These are phyloP conservation scores for Aegilops speltoides DNA, from an alignment of 176 grass and related monocot species.

Conservation along the genomic window DNA sequence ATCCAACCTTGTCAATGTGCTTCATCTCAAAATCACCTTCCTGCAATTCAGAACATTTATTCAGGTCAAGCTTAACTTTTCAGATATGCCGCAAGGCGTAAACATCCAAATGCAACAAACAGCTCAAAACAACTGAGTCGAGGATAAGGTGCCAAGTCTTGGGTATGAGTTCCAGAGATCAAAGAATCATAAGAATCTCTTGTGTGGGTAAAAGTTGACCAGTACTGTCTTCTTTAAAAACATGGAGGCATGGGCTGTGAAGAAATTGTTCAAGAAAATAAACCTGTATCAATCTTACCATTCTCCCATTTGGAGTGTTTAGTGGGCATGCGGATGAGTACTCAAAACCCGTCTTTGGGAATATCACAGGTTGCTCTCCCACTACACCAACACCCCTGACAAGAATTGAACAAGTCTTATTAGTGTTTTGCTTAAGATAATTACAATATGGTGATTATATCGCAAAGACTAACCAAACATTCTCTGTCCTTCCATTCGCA, in stretches of 20 bases:
- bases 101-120: background rate
- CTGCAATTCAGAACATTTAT: constrained; percentile 33
- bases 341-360: constrained; percentile 66
- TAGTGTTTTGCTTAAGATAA: background rate
- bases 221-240: background rate
- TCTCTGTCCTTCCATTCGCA: constrained; percentile 80
- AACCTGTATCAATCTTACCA: constrained; percentile 39
- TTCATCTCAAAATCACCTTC: constrained; percentile 92
- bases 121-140: background rate
- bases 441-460: background rate
- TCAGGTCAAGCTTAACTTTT: background rate
- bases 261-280: background rate
- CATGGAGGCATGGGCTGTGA: background rate
- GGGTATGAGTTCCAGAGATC: background rate
- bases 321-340: constrained; percentile 76
- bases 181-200: constrained; percentile 7
- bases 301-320: constrained; percentile 75
- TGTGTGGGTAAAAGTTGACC: background rate
- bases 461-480: constrained; percentile 57
- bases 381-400: constrained; percentile 71
- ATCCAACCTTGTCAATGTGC: constrained; percentile 59
- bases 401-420: constrained; percentile 23
- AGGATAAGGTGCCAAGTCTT: background rate
- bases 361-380: constrained; percentile 81
- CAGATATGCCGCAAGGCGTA: background rate